Conservation (phyloP, 1,284 basidiomycete species). For the Earliella scabrosa region DNA sequence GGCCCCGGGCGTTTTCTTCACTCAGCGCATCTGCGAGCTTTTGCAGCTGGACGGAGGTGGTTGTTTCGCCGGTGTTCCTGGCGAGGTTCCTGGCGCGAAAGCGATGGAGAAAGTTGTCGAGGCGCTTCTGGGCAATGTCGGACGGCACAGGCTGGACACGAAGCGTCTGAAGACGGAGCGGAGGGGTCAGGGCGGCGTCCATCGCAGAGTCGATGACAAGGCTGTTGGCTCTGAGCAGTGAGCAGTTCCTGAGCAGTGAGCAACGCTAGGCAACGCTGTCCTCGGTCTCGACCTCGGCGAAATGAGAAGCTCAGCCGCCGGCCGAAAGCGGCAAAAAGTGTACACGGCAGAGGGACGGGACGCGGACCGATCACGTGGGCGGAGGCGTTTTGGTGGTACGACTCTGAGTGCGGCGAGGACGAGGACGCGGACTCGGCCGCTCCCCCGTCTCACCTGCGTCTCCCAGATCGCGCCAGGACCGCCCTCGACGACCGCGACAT, state of each 20-base stretch:
- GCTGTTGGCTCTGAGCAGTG: not conserved
- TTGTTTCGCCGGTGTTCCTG: conserved; percentile 38
- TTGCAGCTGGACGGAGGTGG: conserved; percentile 38
- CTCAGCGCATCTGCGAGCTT: conserved; percentile 37
- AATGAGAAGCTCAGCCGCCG: not conserved
- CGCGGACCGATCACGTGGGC: conserved; percentile 12
- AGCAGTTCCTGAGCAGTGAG: too few relatives aligned
- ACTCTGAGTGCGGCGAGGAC: not conserved
- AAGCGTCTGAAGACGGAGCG: conserved; percentile 33
- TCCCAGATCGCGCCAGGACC: too few relatives aligned
- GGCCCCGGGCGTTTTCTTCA: conserved; percentile 27
- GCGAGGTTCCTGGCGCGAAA: conserved; percentile 36
- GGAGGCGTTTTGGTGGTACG: conserved; percentile 15
- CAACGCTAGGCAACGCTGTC: too few relatives aligned
- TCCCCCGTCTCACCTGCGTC: not conserved
- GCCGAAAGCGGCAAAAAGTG: not conserved
- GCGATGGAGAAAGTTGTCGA: conserved; percentile 35
- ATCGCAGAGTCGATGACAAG: conserved; percentile 12
- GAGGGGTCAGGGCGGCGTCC: conserved; percentile 36
- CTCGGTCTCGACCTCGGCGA: not conserved
- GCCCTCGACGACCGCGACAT: not conserved
- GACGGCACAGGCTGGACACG: conserved; percentile 29
- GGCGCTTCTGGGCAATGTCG: conserved; percentile 29
- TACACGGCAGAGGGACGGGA: not conserved
- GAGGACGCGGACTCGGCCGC: conserved; percentile 3